Evolutionary conservation across 371 early-diverging fungal species (phyloP).

Genomic region (Dentiscutata heterogama): DNA sequence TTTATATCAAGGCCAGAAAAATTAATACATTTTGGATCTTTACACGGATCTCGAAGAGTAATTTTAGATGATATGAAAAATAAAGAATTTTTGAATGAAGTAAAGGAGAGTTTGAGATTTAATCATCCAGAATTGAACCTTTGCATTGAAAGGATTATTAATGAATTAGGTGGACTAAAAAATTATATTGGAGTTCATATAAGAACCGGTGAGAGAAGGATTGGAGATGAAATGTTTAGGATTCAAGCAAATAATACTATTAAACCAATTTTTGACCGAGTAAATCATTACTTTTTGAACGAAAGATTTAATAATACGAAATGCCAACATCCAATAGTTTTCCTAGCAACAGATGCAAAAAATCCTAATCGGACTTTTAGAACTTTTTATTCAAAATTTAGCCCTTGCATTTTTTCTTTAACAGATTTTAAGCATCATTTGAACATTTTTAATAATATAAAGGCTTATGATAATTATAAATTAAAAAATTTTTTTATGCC

Average conservation of each 20-base stretch:
- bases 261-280: no score
- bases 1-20: conserved; percentile 53
- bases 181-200: conserved; percentile 59
- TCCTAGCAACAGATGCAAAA: conserved; percentile 3
- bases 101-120: neutral
- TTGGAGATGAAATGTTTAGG: no score
- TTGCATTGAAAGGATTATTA: conserved; percentile 20
- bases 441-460: no score
- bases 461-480: no score
- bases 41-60: conserved; percentile 49
- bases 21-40: conserved; percentile 58
- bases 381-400: neutral
- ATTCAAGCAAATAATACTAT: no score
- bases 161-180: conserved; percentile 57
- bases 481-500: neutral
- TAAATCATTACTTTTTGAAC: no score
- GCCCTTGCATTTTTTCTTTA: neutral
- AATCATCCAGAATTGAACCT: conserved; percentile 19
- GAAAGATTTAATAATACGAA: no score
- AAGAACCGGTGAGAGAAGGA: conserved; percentile 43
- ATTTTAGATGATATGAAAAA: neutral
- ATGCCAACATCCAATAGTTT: neutral
- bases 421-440: neutral
- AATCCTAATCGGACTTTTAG: neutral
- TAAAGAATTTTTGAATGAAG: conserved; percentile 18